Evolutionary conservation across 139 green algal species (phyloP), one percentile per base, ranked within the genome.

Genomic region (Nannochloris sp.): DNA sequence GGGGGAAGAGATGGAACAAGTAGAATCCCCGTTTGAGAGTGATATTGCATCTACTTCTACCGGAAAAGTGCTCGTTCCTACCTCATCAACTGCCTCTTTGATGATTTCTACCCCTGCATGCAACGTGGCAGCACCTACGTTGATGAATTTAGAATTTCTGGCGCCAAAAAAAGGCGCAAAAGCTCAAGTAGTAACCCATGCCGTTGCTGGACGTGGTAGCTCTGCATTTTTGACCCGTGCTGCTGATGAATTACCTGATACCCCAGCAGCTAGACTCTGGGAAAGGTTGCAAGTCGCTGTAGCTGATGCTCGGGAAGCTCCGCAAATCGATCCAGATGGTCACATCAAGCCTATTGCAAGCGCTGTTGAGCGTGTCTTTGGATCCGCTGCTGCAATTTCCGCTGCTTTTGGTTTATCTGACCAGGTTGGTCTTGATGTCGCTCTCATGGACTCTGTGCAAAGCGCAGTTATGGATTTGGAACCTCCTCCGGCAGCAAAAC

Each of bases 301-400:
- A 14, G 48, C 24, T 25, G 13, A 27, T 12, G 71, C 71, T 39
- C 37, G 44, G 13, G 51, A 54, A 1, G 48, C 68, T 14, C 59
- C 68, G n/a, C 46, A 71, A 39, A 25, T 70, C 27, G 68, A 75
- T 47, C 27, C 5, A 23, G 59, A 68, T 2, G 58, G 58, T 48
- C 61, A 73, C 36, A 56, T 83, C 30, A 71, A 69, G 37, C 71
- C 76, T 42, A 74, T 83, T 13, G 37, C 69, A 0, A 66, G 56
- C 6, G 75, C 76, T 6, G 78, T 95, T 25, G 82, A 91, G 54
- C 76, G 83, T 61, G 82, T 95, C 4, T 91, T 94, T 64, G 76
- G 79, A 46, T 89, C 74, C 6, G 83, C 89, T 9, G 85, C 87
- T n/a, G 83, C 87, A 47, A 77, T 95, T 30, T 85, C 61, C 31